Base-by-base conservation (phyloP, 208 protist species). In the Wallacemonas sp. region DNA sequence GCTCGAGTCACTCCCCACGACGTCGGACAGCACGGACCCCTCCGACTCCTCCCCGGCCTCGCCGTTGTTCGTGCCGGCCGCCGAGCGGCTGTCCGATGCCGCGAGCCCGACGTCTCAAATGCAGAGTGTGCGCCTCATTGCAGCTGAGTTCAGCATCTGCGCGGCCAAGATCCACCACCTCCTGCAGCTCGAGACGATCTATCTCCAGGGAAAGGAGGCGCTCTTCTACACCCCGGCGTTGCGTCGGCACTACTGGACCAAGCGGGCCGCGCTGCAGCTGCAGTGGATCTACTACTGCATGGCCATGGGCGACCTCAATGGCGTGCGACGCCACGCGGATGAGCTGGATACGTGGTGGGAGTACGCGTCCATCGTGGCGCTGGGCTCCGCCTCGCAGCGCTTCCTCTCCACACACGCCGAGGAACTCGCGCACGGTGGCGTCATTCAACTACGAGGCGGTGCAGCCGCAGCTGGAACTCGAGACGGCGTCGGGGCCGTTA, bases 281-380 rank as follows among this genome's bases (percentile, higher is more conserved):
- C 71, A 68, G 27, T 76, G 70, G 64, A 68, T 68, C 5, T 85
- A 78, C 43, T 85, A 74, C 62, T 81, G 55, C 48, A 78, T 85
- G 74, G 79, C 79, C 23, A 5, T 85, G 43, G 79, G 79, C 14
- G 68, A 85, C 12, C 32, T 32, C 6, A 75, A 72, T 6, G 56
- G 14, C 8, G 79, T 75, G 56, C 36, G 72, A 8, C 65, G 76
- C 21, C 58, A 60, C 43, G 14, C 16, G 9, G 55, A 60, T 5
- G 38, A 68, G 12, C 69, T 74, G 6, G 61, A 74, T 17, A 24
- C 1, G 2, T 67, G 62, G 61, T 23, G 26, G 38, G 69, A 74
- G 56, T 63, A 61, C 21, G 61, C 49, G 2, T n/a, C 24, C 21
- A 62, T 69, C 17, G 49, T 64, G 9, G 49, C 54, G 17, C 63